Evolutionary conservation across 495 filamentous ascomycete genomes (phyloP).

Genomic region (Trichoderma reesei): DNA sequence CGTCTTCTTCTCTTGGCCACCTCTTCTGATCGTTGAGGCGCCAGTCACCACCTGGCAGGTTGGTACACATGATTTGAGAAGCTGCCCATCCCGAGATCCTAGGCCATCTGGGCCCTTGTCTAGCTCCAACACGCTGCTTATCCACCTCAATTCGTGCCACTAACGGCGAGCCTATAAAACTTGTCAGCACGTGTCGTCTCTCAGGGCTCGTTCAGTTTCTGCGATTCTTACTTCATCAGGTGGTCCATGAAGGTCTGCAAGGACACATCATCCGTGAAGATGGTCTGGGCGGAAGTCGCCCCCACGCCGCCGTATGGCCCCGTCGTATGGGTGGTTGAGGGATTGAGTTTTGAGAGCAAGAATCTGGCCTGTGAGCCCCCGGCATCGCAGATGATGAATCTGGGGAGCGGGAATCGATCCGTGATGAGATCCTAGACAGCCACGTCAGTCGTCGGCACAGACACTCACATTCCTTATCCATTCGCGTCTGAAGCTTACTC

Average conservation of each 20-base stretch:
- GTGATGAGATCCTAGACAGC: slow-evolving; percentile 78
- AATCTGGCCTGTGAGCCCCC: slow-evolving; percentile 97
- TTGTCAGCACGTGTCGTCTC: slow-evolving; percentile 12
- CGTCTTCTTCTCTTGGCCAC: neutral
- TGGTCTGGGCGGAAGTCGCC: slow-evolving; percentile 87
- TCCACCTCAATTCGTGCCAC: slow-evolving; percentile 38
- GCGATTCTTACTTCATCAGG: slow-evolving; percentile 83
- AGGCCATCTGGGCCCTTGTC: neutral
- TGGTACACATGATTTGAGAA: neutral
- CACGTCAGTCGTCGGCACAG: slow-evolving; percentile 13
- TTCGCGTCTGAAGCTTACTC: slow-evolving; percentile 46
- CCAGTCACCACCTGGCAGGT: neutral
- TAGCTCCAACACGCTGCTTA: neutral
- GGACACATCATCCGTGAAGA: slow-evolving; percentile 98
- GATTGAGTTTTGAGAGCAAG: slow-evolving; percentile 94
- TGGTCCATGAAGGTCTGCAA: slow-evolving; percentile 99
- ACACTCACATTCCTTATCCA: neutral
- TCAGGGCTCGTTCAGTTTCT: neutral
- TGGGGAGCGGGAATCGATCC: slow-evolving; percentile 93
- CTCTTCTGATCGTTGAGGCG: neutral
- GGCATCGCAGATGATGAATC: slow-evolving; percentile 98
- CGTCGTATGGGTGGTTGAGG: slow-evolving; percentile 93
- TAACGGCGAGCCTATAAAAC: slow-evolving; percentile 39
- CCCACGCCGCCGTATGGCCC: slow-evolving; percentile 80
- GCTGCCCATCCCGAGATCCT: neutral